Base-by-base conservation (phyloP, 805 yeast species). In the Saccharomycopsis sp. region DNA sequence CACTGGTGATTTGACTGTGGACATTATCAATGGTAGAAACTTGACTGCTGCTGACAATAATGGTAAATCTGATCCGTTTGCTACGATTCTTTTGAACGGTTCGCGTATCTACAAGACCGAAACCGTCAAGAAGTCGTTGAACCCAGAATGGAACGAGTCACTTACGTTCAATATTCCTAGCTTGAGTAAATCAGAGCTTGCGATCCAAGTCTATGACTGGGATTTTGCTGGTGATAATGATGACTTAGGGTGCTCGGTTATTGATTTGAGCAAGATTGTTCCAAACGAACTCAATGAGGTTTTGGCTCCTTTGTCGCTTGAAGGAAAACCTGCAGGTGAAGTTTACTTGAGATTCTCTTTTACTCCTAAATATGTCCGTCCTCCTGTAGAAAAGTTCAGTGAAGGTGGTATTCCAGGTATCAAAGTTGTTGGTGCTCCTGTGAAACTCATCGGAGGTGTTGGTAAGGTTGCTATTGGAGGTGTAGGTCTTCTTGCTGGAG, bases 61-160 rank as follows among this genome's bases (percentile, higher is more conserved):
- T 65, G 98, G 98, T 55, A 87, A 87, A 69, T 89, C 97, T 2
- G 99, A 94, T 73, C 99, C 99, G 57, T 93, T 84, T 70, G 78
- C 84, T 60, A 81, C 84, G 66, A 78, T 90, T 62, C 84, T 78
- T 67, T 68, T 89, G 66, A 84, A 92, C 72, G 85, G 82, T 5
- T 66, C 74, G 49, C 76, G 79, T 63, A 70, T 83, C 3, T 80
- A 69, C 73, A 86, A 76, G 70, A 83, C 88, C 9, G 83, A 79
- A 58, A 79, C 79, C 57, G 75, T 83, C 60, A 85, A 86, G 72
- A 87, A 82, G 68, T 82, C 88, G 0, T 73, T 87, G 64, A 75
- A 82, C 58, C 96, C 96, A 17, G 78, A 77, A 9, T 91, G 94
- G 92, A 85, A 89, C 68, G 94, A 89, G 65, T 70, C 73, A 5